A percentile compares a stretch with the other conserved stretches of the same genome.
phyloP scores from a whole-genome alignment of 345 rosid species.

The Populus pruinosa region DNA sequence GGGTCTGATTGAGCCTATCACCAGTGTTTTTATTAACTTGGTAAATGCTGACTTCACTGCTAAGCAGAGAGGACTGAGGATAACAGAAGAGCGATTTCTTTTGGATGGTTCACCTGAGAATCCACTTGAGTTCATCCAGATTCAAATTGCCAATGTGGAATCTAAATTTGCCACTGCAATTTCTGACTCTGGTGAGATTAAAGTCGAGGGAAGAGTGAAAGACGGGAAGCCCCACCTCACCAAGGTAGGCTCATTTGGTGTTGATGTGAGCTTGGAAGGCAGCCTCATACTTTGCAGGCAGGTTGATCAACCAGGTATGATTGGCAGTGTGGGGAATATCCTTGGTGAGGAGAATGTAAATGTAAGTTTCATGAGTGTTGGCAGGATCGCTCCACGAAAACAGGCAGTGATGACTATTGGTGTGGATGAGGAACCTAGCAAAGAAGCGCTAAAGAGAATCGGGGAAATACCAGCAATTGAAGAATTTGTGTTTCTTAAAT shows the following conservation, averaged over 20 bases:
- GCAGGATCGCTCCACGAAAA: slow-evolving; percentile 21
- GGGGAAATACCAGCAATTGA: slow-evolving; percentile 16
- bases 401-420: slow-evolving; percentile 27
- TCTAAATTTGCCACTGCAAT: slow-evolving; percentile 26
- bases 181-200: slow-evolving; percentile 23
- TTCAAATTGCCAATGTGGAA: slow-evolving; percentile 26
- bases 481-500: slow-evolving; percentile 24
- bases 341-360: slow-evolving; percentile 27
- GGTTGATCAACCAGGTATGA: slow-evolving; percentile 27
- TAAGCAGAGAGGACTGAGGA: slow-evolving; percentile 24
- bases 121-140: slow-evolving; percentile 23
- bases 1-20: slow-evolving; percentile 25
- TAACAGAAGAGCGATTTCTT: slow-evolving; percentile 17
- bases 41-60: slow-evolving; percentile 30
- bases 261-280: slow-evolving; percentile 29
- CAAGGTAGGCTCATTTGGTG: slow-evolving; percentile 20
- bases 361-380: slow-evolving; percentile 28
- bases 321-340: slow-evolving; percentile 24
- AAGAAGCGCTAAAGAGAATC: slow-evolving; percentile 10
- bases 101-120: slow-evolving; percentile 21
- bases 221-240: slow-evolving; percentile 24
- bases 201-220: slow-evolving; percentile 24
- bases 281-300: slow-evolving; percentile 22
- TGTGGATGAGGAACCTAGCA: slow-evolving; percentile 26
- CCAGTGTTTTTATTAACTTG: slow-evolving; percentile 20